Evolutionary conservation across 768 basidiomycete genomes (phyloP).

Genomic region (Crepidotus variabilis): DNA sequence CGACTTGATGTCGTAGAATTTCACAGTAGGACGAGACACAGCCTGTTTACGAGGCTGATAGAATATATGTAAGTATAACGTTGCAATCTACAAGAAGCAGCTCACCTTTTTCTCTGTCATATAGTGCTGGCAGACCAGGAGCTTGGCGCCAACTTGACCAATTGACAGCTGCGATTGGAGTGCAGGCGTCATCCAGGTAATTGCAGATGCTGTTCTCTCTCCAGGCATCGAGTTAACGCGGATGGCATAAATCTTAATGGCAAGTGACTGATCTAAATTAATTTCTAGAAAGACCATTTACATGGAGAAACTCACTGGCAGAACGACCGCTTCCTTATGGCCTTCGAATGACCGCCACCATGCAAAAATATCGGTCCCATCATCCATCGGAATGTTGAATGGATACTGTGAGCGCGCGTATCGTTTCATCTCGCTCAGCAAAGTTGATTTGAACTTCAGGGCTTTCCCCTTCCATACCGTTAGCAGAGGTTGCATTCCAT

Average conservation of each 20-base stretch:
- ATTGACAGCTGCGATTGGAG: conserved; percentile 7
- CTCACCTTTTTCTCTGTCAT: conserved; percentile 12
- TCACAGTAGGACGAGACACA: not conserved
- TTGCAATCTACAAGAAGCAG: not conserved
- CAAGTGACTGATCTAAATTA: conserved; percentile 11
- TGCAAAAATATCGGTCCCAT: no score
- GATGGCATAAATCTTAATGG: conserved; percentile 23
- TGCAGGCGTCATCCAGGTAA: conserved; percentile 22
- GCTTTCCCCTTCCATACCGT: conserved; percentile 14
- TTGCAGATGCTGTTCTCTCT: conserved; percentile 24
- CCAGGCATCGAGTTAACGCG: conserved; percentile 30
- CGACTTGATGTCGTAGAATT: not conserved
- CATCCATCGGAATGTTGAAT: conserved; percentile 7
- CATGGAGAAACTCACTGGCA: not conserved
- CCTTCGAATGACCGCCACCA: no score
- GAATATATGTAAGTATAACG: not conserved
- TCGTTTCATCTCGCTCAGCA: not conserved
- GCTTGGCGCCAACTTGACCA: conserved; percentile 8
- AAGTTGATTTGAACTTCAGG: not conserved
- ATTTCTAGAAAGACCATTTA: no score
- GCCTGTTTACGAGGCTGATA: not conserved
- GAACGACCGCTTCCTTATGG: not conserved
- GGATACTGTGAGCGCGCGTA: conserved; percentile 16
- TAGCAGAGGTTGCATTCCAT: conserved; percentile 9
- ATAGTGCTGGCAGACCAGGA: conserved; percentile 19